Evolutionary conservation across 108 stramenopile species (phyloP), one percentile per base, ranked within the genome.

Genomic region (Fistulifera pelliculosa): DNA sequence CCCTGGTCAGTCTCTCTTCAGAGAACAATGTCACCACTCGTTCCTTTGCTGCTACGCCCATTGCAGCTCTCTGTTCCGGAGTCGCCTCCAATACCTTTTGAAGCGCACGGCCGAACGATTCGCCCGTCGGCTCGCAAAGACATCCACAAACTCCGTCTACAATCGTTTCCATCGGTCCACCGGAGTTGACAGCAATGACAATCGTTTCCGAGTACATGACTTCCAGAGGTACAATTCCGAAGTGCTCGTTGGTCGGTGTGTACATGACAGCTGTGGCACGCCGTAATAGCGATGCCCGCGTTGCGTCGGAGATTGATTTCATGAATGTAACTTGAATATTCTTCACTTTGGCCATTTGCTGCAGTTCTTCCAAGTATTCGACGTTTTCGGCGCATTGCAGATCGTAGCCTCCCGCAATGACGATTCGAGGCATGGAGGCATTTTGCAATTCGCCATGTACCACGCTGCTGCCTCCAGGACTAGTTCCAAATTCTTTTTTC

Each of bases 171-270:
- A 66, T 74, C 0, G 98, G 98, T 18, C 98, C 98, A 11, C 96
- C 98, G 38, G 73, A 74, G 19, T 75, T 67, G 27, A 85, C 75
- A 16, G 93, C 93, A 27, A 96, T 50, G 7, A 92, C 88, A 1
- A 96, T 94, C 1, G 83, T 69, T 12, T 84, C 91, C 6, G 85
- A 79, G 72, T 83, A 87, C 96, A 97, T 97, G 38, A 92, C 94
- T 72, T 99, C 98, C 16, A 99, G 66, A 0, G 98, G 98, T n/a
- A 99, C 98, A 61, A 99, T 99, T 16, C 98, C 98, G 72, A 99
- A 99, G 69, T 99, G 98, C 74, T 99, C 98, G 47, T 72, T 54
- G 48, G 88, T 64, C 22, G 98, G 98, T 21, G 98, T 99, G 67
- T 99, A 99, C 49, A 96, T 76, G 35, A 94, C 90, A 23, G 80